Evolutionary conservation across 164 flowering plant genomes (phyloP), one percentile per base, ranked within the genome.

Genomic region (Stephania yunnanensis): DNA sequence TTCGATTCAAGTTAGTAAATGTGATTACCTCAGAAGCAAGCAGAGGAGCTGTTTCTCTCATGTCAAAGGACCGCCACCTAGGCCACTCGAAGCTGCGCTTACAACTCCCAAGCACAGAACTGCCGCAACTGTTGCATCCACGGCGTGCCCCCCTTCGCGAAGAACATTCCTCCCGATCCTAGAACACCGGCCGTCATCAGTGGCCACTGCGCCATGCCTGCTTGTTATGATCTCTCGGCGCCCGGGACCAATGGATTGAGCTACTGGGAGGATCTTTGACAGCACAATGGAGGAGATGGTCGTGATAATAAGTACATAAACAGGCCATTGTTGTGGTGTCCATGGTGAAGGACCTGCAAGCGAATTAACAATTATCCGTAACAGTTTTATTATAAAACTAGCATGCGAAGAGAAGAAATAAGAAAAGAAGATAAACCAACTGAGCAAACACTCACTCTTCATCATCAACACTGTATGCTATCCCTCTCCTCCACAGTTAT

Each of bases 11-110:
- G 10, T n/a, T n/a, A 31, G 2, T 45, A 48, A 46, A 58, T 1
- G 4, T 36, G 12, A 19, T 17, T 78, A 89, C 93, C 93, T 84
- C 25, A 3, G 89, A 85, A 78, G 92, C 85, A 17, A 17, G 69
- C 69, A 78, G n/a, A 5, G 93, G 91, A 6, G 95, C 93, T 64
- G 85, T 86, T 86, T 88, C 93, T 80, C 93, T 86, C 86, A 86
- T 83, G 71, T 91, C 93, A 75, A 82, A 84, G 50, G 87, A 55
- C 95, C 95, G 3, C 94, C 94, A 1, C 95, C 95, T 69, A 91
- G 76, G 76, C 95, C 92, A 76, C 92, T 91, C 5, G 91, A 87
- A 10, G 90, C 87, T 7, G 92, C 86, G 80, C 86, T 85, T 1
- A 89, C 95, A 17, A 91, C 92, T 2, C 91, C 91, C 52, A 89